Percentiles rank a stretch among this genome's conserved stretches.
These are phyloP conservation scores for Monilinia fructicola DNA, from an alignment of 2,329 filamentous ascomycete species.

Conservation along the genomic window DNA sequence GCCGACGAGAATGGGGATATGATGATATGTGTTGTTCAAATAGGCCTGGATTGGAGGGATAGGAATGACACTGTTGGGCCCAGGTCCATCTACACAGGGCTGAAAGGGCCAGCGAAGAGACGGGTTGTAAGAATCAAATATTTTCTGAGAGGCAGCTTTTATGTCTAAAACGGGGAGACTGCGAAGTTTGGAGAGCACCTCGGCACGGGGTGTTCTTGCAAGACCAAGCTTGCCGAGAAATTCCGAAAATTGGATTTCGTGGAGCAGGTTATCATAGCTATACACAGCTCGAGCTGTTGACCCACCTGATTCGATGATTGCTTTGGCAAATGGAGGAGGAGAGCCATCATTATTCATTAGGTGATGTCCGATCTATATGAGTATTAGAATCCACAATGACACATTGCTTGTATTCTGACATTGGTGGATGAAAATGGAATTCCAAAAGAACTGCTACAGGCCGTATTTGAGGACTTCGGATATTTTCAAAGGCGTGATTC, in stretches of 20 bases:
- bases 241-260: conserved; percentile 55
- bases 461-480: neutral
- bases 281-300: conserved; percentile 56
- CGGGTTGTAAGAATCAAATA: conserved; percentile 48
- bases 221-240: conserved; percentile 56
- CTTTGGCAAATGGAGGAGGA: conserved; percentile 49
- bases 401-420: neutral
- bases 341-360: conserved; percentile 51
- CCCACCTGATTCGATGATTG: conserved; percentile 58
- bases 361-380: conserved; percentile 62
- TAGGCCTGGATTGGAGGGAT: conserved; percentile 60
- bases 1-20: conserved; percentile 64
- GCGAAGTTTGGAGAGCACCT: conserved; percentile 54
- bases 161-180: conserved; percentile 45
- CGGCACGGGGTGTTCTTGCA: conserved; percentile 44
- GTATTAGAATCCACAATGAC: conserved; percentile 2
- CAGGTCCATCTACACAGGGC: conserved; percentile 61
- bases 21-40: conserved; percentile 52
- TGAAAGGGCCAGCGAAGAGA: conserved; percentile 64
- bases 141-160: conserved; percentile 44
- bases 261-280: conserved; percentile 54
- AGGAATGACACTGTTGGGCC: conserved; percentile 50
- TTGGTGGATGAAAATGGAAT: no score
- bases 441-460: neutral
- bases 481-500: no score